phyloP scores from a whole-genome alignment of 2,329 filamentous ascomycete genomes.

The Lachnum nothofagi region DNA sequence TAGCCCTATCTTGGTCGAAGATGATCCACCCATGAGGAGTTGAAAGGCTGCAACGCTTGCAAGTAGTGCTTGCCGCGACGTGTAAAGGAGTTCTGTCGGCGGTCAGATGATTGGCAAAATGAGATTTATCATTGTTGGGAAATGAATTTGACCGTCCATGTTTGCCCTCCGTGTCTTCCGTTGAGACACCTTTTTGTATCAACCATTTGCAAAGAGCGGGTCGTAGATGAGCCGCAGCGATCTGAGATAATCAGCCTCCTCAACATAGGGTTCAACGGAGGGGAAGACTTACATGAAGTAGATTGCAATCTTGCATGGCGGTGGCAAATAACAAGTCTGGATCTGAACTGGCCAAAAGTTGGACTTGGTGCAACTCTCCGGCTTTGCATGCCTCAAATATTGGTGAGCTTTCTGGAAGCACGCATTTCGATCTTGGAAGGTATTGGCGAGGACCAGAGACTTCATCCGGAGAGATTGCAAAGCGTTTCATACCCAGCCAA shows the following conservation, averaged over 20 bases:
- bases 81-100: background rate
- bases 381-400: background rate
- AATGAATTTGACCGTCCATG: background rate
- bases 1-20: too few species aligned
- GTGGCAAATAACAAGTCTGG: background rate
- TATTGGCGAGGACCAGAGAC: background rate
- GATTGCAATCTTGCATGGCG: background rate
- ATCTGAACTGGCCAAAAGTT: background rate
- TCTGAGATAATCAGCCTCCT: background rate
- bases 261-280: background rate
- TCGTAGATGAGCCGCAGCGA: background rate
- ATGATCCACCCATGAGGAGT: too few species aligned
- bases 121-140: too few species aligned
- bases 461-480: background rate
- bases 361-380: background rate
- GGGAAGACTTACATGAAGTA: background rate
- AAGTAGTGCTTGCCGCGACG: background rate
- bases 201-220: background rate
- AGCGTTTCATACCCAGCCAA: background rate
- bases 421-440: background rate
- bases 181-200: background rate
- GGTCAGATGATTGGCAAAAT: background rate
- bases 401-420: background rate
- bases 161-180: background rate
- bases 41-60: too few species aligned